Base-by-base conservation (phyloP, 805 yeast species). In the Schizosaccharomyces cryophilus region DNA sequence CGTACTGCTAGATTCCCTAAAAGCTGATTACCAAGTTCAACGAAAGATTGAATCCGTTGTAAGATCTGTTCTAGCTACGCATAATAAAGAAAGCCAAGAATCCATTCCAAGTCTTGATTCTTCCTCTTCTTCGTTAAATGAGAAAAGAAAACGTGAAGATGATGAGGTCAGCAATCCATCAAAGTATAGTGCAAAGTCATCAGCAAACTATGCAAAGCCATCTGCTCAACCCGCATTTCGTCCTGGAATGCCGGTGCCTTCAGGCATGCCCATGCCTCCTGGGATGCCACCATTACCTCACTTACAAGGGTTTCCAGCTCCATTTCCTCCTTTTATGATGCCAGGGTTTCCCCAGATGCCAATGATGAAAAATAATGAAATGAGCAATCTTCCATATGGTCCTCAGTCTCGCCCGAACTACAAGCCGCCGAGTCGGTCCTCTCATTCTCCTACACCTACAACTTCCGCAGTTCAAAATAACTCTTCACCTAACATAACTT, bases 1-100 rank as follows among this genome's bases (percentile, higher is more conserved):
- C 62, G 76, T 86, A 0, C 81, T 81, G 63, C 74, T 90, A 59
- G 98, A 90, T 51, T 24, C 56, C 7, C 9, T 51, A 7, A 51
- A 51, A 21, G 30, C 56, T 17, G 56, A 51, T 51, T 51, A 24
- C 56, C 56, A 29, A 3, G 35, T 17, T 17, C 56, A 29, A 17
- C 19, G 35, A 29, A 29, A 51, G 15, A 51, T 51, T 2, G 56
- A 51, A 17, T 21, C 56, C 7, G 56, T 29, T 29, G 56, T 51
- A 4, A 51, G 26, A 51, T 51, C 56, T 24, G 35, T 51, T 11
- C n/a, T 51, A 7, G 56, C 31, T 51, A 17, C 30, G 15, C 21
- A 51, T 51, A 29, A 29, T 29, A 51, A 51, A 51, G 26, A 51
- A 17, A 29, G 35, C n/a, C 17, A 24, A 19, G 35, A 51, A 7